Evolutionary conservation across 805 yeast genomes (phyloP).

Genomic region (Lipomyces yamanashiensis): DNA sequence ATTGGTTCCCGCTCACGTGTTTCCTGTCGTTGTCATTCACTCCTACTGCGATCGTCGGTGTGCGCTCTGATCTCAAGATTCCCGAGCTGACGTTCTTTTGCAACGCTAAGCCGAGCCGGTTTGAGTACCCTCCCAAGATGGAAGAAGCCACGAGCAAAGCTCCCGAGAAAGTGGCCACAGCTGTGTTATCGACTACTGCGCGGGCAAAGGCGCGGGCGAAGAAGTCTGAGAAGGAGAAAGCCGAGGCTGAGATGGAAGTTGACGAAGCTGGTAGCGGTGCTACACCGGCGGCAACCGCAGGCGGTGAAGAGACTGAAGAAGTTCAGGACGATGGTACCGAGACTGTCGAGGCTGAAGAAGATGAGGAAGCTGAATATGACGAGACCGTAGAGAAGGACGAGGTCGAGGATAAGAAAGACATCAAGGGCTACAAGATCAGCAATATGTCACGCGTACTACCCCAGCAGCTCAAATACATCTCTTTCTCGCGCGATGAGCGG

Average conservation of each 20-base stretch:
- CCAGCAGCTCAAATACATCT: conserved; percentile 78
- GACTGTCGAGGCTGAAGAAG: conserved; percentile 43
- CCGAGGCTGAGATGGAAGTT: conserved; percentile 57
- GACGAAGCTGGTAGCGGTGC: conserved; percentile 36
- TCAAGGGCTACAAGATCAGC: conserved; percentile 68
- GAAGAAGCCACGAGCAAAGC: conserved; percentile 80
- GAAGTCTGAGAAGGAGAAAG: conserved; percentile 61
- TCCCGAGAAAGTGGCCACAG: conserved; percentile 88
- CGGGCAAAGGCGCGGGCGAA: conserved; percentile 93
- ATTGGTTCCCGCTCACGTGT: conserved; percentile 97
- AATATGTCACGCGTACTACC: conserved; percentile 91
- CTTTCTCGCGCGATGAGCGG: conserved; percentile 74
- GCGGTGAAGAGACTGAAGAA: conserved; percentile 39
- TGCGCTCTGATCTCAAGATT: conserved; percentile 79
- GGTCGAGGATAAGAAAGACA: conserved; percentile 57
- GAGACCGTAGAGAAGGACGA: conserved; percentile 38
- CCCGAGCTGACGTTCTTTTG: conserved; percentile 84
- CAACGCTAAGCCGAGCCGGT: conserved; percentile 76
- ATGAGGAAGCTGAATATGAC: conserved; percentile 40
- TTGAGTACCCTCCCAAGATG: conserved; percentile 86
- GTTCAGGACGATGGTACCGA: conserved; percentile 32
- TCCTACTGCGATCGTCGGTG: conserved; percentile 89
- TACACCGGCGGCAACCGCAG: conserved; percentile 11
- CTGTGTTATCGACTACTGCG: conserved; percentile 90
- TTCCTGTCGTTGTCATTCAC: conserved; percentile 88